These are phyloP conservation scores for Helianthus tuberosus DNA, from an alignment of 129 eudicot genomes.

Conservation along the genomic window DNA sequence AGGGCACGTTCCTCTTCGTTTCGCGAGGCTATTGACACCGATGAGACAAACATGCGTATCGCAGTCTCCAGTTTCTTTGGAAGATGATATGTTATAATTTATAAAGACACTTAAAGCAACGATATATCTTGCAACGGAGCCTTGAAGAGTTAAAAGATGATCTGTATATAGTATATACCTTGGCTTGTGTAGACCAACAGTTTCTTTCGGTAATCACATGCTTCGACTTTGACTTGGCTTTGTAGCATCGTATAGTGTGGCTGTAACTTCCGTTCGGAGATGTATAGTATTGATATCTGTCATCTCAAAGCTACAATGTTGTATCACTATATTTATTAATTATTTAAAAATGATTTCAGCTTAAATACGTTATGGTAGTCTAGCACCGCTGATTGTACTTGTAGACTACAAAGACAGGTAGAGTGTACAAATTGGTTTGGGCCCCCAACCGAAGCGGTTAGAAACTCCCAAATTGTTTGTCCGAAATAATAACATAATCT, in stretches of 20 bases:
- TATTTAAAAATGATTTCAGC: not conserved
- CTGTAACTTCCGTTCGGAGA: not conserved
- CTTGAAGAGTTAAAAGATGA: conserved; percentile 18
- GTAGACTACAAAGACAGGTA: not conserved
- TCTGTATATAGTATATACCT: conserved; percentile 35
- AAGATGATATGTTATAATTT: not conserved
- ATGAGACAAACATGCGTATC: conserved; percentile 74
- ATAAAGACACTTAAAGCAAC: conserved; percentile 2
- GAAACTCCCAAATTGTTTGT: no score
- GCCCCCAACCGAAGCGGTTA: no score
- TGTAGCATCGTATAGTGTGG: not conserved
- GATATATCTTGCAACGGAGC: conserved; percentile 17
- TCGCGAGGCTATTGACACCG: conserved; percentile 88
- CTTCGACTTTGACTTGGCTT: conserved; percentile 10
- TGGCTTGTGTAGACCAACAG: conserved; percentile 19
- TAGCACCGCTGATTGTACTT: not conserved
- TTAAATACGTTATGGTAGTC: not conserved
- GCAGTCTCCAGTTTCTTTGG: conserved; percentile 19
- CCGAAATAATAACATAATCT: no score
- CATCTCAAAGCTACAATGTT: not conserved
- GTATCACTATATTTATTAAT: conserved; percentile 2
- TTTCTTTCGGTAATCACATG: conserved; percentile 13
- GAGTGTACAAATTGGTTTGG: not conserved
- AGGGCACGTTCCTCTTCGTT: conserved; percentile 93
- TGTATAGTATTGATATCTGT: conserved; percentile 10